phyloP scores from a whole-genome alignment of 2,329 filamentous ascomycete genomes.

The Colletotrichum spaethianum region DNA sequence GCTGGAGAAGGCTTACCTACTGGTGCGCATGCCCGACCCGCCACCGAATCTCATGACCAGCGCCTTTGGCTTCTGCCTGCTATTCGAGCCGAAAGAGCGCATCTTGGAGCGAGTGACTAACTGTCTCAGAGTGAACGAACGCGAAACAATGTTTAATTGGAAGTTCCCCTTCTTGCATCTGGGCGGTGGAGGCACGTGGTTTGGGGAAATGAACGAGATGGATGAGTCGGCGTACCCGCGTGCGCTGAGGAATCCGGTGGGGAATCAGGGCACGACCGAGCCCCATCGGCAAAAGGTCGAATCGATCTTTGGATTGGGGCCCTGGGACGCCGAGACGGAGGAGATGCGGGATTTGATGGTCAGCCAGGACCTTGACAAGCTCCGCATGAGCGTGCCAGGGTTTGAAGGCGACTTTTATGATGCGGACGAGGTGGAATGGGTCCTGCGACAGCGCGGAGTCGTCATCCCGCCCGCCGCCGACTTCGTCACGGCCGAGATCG shows the following conservation, averaged over 20 bases:
- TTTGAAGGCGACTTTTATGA: slow-evolving; percentile 85
- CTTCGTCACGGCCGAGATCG: slow-evolving; percentile 72
- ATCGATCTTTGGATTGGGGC: slow-evolving; percentile 55
- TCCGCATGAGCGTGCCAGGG: slow-evolving; percentile 70
- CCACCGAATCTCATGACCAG: slow-evolving; percentile 64
- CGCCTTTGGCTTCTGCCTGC: slow-evolving; percentile 79
- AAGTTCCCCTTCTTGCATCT: slow-evolving; percentile 74
- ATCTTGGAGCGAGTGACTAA: slow-evolving; percentile 60
- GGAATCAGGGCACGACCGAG: slow-evolving; percentile 54
- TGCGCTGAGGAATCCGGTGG: slow-evolving; percentile 45
- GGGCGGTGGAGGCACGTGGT: slow-evolving; percentile 79
- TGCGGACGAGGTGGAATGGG: slow-evolving; percentile 81
- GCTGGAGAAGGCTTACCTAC: slow-evolving; percentile 72
- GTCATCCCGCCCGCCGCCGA: slow-evolving; percentile 73
- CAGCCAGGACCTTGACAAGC: slow-evolving; percentile 52
- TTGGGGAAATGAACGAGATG: slow-evolving; percentile 46
- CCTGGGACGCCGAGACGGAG: slow-evolving; percentile 59
- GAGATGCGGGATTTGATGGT: slow-evolving; percentile 59
- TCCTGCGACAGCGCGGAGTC: slow-evolving; percentile 75
- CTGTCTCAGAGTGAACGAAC: slow-evolving; percentile 49
- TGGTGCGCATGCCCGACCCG: slow-evolving; percentile 67
- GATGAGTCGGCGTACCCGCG: slow-evolving; percentile 6
- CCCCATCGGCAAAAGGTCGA: slow-evolving; percentile 52
- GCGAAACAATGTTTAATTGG: slow-evolving; percentile 69
- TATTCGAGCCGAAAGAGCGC: slow-evolving; percentile 67